Percentiles rank a stretch among this genome's conserved stretches.
Evolutionary conservation across 257 asterid species (phyloP).

Genomic region (Ilex asprella): DNA sequence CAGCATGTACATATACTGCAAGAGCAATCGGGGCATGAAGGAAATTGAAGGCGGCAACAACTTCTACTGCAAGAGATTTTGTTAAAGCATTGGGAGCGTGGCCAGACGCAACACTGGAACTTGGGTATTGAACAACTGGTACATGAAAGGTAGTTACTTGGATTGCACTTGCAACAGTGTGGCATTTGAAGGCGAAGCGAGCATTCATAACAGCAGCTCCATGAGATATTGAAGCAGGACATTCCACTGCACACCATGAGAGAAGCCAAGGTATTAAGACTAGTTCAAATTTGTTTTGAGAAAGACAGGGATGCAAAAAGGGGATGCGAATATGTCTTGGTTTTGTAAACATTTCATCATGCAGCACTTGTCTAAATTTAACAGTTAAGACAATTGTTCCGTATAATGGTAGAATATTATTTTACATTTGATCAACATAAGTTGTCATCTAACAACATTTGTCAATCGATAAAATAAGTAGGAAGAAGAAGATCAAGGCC

Average conservation of each 20-base stretch:
- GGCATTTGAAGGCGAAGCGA: slow-evolving; percentile 28
- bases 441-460: no score
- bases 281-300: not conserved
- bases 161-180: slow-evolving; percentile 27
- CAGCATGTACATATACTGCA: slow-evolving; percentile 20
- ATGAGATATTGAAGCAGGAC: slow-evolving; percentile 45
- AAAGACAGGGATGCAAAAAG: not conserved
- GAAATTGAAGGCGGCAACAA: slow-evolving; percentile 18
- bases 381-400: no score
- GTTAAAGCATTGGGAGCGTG: slow-evolving; percentile 29
- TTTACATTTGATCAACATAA: no score
- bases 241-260: slow-evolving; percentile 34
- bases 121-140: slow-evolving; percentile 36
- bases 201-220: slow-evolving; percentile 40
- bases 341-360: not conserved
- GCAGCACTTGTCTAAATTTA: not conserved
- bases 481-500: no score
- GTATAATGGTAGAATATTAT: no score
- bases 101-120: slow-evolving; percentile 34
- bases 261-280: not conserved
- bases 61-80: slow-evolving; percentile 17
- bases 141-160: slow-evolving; percentile 19
- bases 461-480: no score
- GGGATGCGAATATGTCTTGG: not conserved
- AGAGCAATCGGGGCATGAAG: slow-evolving; percentile 17